These are phyloP conservation scores for Petunia secreta DNA, from an alignment of 257 asterid genomes.

Conservation along the genomic window DNA sequence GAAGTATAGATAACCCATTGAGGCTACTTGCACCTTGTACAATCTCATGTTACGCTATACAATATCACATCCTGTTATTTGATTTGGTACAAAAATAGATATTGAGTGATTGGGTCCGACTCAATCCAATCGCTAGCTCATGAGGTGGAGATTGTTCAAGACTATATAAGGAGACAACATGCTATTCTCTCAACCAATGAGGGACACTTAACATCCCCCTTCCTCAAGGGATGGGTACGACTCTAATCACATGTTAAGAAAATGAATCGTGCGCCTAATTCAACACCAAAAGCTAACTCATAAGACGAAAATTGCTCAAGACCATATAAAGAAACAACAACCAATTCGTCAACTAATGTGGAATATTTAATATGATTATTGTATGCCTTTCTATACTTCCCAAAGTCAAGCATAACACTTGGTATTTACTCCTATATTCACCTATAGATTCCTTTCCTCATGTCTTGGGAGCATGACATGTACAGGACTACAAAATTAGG, in stretches of 20 bases:
- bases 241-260: background rate
- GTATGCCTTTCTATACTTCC: background rate
- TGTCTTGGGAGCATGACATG: background rate
- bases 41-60: background rate
- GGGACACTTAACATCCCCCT: background rate
- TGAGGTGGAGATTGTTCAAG: background rate
- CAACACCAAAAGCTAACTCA: background rate
- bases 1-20: background rate
- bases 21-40: background rate
- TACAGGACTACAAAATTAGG: background rate
- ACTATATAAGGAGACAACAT: background rate
- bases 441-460: background rate
- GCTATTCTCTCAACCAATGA: background rate
- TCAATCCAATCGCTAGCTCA: background rate
- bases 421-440: background rate
- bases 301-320: background rate
- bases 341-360: background rate
- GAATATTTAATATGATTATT: background rate
- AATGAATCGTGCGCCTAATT: background rate
- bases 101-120: background rate
- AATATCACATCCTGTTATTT: background rate
- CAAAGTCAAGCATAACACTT: background rate
- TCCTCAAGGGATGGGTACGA: background rate
- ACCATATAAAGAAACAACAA: background rate
- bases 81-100: background rate